Evolutionary conservation across 345 rosid species (phyloP), one percentile per base, ranked within the genome.

Genomic region (Gynandropsis gynandra): DNA sequence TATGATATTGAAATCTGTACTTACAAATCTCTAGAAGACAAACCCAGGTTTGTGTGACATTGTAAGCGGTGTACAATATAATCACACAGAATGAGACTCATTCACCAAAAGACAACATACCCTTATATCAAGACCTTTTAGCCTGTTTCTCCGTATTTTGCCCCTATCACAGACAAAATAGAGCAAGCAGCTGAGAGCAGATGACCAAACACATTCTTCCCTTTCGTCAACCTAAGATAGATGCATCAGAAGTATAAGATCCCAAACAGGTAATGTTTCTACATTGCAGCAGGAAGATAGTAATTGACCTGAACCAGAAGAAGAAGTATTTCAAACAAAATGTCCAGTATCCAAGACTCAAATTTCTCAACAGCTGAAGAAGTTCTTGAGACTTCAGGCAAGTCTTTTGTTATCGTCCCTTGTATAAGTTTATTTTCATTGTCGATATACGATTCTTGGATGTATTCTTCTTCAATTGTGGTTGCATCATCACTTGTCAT

Each of bases 101-200:
- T 47, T 52, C 48, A 47, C 42, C 10, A 8, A 55, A 1, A 20
- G 59, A 68, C 45, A 53, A 52, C 36, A 49, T 53, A 92, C 98
- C 87, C 98, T 80, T 65, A 92, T 87, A 76, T 92, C 98, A 68
- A 92, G 97, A 62, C 98, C 98, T 67, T 79, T 76, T 71, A 92
- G 71, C 63, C 77, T 74, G 36, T 70, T 76, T 63, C 90, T 76
- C 72, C 74, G 67, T 60, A 92, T 87, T 70, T 80, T 87, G 52
- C 97, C 90, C 58, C 98, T 76, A 45, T 85, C 95, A 64, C 85
- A 82, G 48, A 87, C 86, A 68, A 92, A 92, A 79, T 87, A 92
- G 48, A 92, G 86, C 49, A 92, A 78, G 75, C 98, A 87, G 72
- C 98, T 92, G 37, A 92, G 71, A 46, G 94, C 90, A 76, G 98